Conservation (phyloP, 139 green algal species). For the Protoeuglena noctilucae region DNA sequence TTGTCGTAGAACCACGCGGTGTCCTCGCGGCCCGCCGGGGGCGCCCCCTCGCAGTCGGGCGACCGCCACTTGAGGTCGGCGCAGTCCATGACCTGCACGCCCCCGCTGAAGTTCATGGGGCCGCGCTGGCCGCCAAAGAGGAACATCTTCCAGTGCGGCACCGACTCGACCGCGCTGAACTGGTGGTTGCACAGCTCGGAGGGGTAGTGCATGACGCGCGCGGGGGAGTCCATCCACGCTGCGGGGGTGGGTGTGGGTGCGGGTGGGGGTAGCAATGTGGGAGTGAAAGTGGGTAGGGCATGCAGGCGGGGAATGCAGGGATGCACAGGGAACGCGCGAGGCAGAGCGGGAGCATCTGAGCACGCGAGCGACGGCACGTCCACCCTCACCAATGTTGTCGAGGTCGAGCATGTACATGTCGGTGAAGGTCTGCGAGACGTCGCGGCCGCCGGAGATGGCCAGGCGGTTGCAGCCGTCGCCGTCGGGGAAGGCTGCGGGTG, state of each 20-base stretch:
- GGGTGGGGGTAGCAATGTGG: no score
- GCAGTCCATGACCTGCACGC: slow-evolving; percentile 62
- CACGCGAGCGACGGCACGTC: no score
- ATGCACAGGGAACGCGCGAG: no score
- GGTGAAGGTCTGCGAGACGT: slow-evolving; percentile 47
- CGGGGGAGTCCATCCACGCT: no score
- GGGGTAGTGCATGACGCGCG: no score
- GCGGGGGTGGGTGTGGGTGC: no score
- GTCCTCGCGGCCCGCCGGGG: slow-evolving; percentile 43
- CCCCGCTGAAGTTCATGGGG: slow-evolving; percentile 55
- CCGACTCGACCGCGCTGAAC: slow-evolving; percentile 51
- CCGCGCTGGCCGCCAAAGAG: slow-evolving; percentile 59
- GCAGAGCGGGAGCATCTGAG: no score
- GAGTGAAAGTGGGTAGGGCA: no score
- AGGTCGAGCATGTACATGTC: slow-evolving; percentile 64
- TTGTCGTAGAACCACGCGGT: slow-evolving; percentile 61
- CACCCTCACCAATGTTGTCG: slow-evolving; percentile 11
- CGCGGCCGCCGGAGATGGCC: slow-evolving; percentile 58
- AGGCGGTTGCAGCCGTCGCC: slow-evolving; percentile 43
- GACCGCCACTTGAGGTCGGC: slow-evolving; percentile 49
- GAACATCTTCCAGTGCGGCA: slow-evolving; percentile 76
- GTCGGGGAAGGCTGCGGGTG: slow-evolving; percentile 35
- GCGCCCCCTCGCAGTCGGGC: slow-evolving; percentile 10
- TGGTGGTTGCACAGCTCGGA: slow-evolving; percentile 58
- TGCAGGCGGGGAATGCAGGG: background rate